Base-by-base conservation (phyloP, 2,329 filamentous ascomycete genomes). In the Neonectria hederae region DNA sequence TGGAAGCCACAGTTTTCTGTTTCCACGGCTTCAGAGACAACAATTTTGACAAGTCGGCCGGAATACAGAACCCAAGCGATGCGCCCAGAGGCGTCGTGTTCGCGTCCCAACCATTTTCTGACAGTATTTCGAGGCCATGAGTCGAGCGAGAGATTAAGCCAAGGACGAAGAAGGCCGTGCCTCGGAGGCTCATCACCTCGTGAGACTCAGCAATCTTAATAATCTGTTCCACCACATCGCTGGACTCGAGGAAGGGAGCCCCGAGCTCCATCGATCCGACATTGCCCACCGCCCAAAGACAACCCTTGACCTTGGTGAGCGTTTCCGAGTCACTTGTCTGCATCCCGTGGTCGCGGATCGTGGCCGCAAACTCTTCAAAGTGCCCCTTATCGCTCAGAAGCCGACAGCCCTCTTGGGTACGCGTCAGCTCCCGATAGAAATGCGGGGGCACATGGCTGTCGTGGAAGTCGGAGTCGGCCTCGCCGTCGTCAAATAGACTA, bases 231-330 rank as follows among this genome's bases (percentile, higher is more conserved):
- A 98, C 93, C 40, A 98, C 93, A 69, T 97, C 92, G 40, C 89
- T 92, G 60, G 92, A 90, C 78, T 97, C 96, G 4, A 99, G 84
- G 77, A 99, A 99, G 0, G 94, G 94, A 1, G 95, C 95, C 1
- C 96, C 96, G 2, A 97, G 88, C 73, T 98, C 95, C 94, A 99
- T 98, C 0, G 94, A 97, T 0, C 96, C 96, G 40, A 99, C 95
- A 72, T 99, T 99, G 24, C 96, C 96, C 1, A 99, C 94, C 0
- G 96, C 96, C 96, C 96, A 99, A 52, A 99, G 84, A 76, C 94
- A 97, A 8, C 94, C 96, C 78, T 99, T 99, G 69, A 98, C 93
- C 76, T 97, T 98, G 63, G 93, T 89, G 48, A 98, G 89, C 24
- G 91, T 86, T 78, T 99, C 96, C 0, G 87, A 77, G 72, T 99